These are phyloP conservation scores for Silene latifolia DNA, from an alignment of 148 eudicot genomes.

Conservation along the genomic window DNA sequence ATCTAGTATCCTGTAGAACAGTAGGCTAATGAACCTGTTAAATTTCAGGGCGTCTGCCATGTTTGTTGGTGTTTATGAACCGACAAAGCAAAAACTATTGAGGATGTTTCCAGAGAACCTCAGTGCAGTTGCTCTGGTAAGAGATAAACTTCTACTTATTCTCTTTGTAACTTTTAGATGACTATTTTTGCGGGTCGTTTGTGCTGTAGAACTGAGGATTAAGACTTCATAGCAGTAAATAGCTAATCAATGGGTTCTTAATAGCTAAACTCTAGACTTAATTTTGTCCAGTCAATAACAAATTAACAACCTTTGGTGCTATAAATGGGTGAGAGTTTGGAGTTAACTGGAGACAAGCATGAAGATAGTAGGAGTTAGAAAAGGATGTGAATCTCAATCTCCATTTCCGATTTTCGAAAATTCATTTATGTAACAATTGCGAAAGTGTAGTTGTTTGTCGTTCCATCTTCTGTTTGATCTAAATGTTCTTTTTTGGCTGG, in stretches of 20 bases:
- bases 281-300: neutral
- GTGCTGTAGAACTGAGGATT: conserved; percentile 3
- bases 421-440: neutral
- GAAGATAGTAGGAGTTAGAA: neutral
- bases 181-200: neutral
- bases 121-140: conserved; percentile 90
- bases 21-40: neutral
- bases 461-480: too few species aligned
- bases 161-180: neutral
- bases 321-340: neutral
- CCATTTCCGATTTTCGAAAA: neutral
- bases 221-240: neutral
- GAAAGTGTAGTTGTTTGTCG: neutral
- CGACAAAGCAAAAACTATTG: conserved; percentile 76
- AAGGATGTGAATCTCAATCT: neutral
- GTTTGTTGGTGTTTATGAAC: conserved; percentile 96
- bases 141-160: conserved; percentile 22
- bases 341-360: neutral
- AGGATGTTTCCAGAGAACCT: conserved; percentile 76
- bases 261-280: neutral
- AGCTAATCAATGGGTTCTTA: neutral
- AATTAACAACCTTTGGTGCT: neutral
- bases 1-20: neutral
- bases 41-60: conserved; percentile 83
- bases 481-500: neutral